Evolutionary conservation across 169 alveolate genomes (phyloP), one percentile per base, ranked within the genome.

Genomic region (Plasmodium chabaudi): DNA sequence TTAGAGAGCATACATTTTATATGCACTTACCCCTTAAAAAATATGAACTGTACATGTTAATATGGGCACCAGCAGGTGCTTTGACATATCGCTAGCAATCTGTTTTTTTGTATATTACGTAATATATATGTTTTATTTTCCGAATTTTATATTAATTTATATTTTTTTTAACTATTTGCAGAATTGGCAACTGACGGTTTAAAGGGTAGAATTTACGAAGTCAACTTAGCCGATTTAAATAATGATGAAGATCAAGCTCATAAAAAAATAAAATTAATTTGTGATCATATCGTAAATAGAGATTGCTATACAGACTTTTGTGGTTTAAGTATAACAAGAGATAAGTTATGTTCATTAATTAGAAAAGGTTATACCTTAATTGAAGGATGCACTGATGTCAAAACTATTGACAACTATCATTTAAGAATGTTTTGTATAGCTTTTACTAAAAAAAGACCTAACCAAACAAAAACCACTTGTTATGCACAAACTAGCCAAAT

Each of bases 261-360:
- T 95, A 95, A 99, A 77, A 98, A 98, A 93, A 97, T 98, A 87
- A 98, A 98, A 93, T 91, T 97, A 69, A 95, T 96, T 64, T 96
- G 98, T 89, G 99, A 98, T 73, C 99, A 97, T 64, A 98, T 97
- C 34, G 98, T 98, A 90, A 99, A 99, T 63, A 95, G 96, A 72
- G 95, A 95, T 89, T 98, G 99, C 93, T 93, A 96, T 87, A 98
- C 99, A 9, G 98, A 96, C 95, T 98, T 98, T 96, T 98, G 98
- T 89, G 99, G 99, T 42, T 92, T 98, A 96, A 98, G 97, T 92
- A 94, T 98, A 92, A 98, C 99, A 15, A 96, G 99, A 82, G 99
- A 98, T 93, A 95, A 96, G 94, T 94, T 97, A 67, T 97, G 99
- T 95, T 97, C 99, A 23, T 94, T 98, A 89, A 96, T 98, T 70